Conservation (phyloP, 306 rosid genomes). For the Vigna hirtella region DNA sequence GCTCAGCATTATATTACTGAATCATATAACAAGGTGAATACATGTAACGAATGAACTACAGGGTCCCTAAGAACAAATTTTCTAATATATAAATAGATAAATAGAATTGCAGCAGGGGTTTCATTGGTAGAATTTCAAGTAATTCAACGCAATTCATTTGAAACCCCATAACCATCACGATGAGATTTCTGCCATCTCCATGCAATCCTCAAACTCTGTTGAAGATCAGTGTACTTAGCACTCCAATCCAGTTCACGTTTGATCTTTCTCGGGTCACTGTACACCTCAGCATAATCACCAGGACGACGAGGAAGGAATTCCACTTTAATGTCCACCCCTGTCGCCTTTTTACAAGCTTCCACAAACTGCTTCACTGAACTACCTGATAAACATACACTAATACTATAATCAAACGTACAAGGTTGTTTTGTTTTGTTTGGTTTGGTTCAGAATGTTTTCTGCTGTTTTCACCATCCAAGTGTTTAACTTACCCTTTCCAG, state of each 20-base stretch:
- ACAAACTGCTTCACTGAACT: slow-evolving; percentile 94
- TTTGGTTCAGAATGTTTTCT: not conserved
- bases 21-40: slow-evolving; percentile 58
- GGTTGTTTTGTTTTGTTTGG: not conserved
- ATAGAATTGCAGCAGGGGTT: slow-evolving; percentile 47
- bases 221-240: slow-evolving; percentile 68
- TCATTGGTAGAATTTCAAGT: slow-evolving; percentile 42
- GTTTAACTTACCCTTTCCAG: slow-evolving; percentile 76
- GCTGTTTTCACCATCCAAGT: not conserved
- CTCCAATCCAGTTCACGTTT: slow-evolving; percentile 77
- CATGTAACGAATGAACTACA: slow-evolving; percentile 58
- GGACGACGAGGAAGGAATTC: slow-evolving; percentile 88
- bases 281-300: slow-evolving; percentile 93
- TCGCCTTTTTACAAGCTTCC: slow-evolving; percentile 91
- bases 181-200: slow-evolving; percentile 98
- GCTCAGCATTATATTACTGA: slow-evolving; percentile 61
- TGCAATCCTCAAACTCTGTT: slow-evolving; percentile 72
- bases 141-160: slow-evolving; percentile 53
- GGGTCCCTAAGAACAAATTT: slow-evolving; percentile 50
- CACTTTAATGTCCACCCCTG: slow-evolving; percentile 76
- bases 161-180: slow-evolving; percentile 68
- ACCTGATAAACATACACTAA: slow-evolving; percentile 55
- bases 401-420: not conserved
- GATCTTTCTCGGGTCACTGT: slow-evolving; percentile 83
- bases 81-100: slow-evolving; percentile 44